Evolutionary conservation across 2,329 filamentous ascomycete genomes (phyloP), one percentile per base, ranked within the genome.

Genomic region (Colletotrichum sp.): DNA sequence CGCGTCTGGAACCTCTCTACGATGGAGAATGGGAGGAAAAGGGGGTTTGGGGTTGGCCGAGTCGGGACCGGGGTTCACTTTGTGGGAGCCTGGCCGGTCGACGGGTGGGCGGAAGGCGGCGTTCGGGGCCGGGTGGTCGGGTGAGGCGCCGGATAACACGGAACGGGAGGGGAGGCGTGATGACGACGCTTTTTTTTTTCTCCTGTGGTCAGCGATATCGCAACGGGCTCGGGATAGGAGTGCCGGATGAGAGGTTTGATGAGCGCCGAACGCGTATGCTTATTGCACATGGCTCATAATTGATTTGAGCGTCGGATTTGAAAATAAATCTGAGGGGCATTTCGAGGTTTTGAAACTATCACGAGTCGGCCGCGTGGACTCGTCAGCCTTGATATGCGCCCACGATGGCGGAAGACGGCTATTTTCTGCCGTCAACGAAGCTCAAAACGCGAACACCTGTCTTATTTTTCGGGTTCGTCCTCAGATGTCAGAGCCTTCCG

Each of bases 161-260:
- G 62, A 32, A 24, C 34, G 62, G 62, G 18, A 39, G 15, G 32
- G 32, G 13, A 16, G n/a, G 21, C 32, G 62, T 64, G 62, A 64
- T 64, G 62, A 64, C 63, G 66, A 59, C 1, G 66, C 60, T 13
- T 57, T n/a, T 64, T 13, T n/a, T n/a, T n/a, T n/a, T n/a, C n/a
- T n/a, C n/a, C n/a, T 21, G 24, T 6, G 26, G 39, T 39, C 5
- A 21, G 44, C 44, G n/a, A 21, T 13, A 21, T 0, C 10, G 44
- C 44, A 8, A 2, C 36, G 34, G 36, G 59, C 21, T 39, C 60
- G 52, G 39, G 36, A 62, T 4, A 36, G 59, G 12, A 1, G 44
- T 8, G 21, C 26, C 21, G 10, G 13, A 15, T 8, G 28, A 4
- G 9, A 16, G 4, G 16, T 39, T 39, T 7, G 28, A 57, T 39